Conservation (phyloP, 2,329 filamentous ascomycete species). For the Malbranchea zuffiana region DNA sequence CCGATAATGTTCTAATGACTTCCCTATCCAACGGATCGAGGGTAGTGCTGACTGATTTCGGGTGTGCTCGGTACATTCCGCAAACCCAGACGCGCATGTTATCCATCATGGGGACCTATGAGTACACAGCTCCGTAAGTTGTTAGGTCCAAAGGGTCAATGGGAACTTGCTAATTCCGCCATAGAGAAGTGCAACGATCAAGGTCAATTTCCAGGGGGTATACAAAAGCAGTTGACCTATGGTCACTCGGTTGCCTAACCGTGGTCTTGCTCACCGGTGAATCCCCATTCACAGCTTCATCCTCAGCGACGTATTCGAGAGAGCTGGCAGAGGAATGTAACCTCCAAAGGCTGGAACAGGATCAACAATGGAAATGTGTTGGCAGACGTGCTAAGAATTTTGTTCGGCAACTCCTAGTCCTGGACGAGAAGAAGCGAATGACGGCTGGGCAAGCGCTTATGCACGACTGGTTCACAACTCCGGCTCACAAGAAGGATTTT, state of each 20-base stretch:
- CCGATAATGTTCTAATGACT: slow-evolving; percentile 52
- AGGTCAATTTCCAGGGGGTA: slow-evolving; percentile 27
- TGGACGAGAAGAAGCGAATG: slow-evolving; percentile 41
- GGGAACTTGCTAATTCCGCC: slow-evolving; percentile 3
- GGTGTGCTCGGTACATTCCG: slow-evolving; percentile 37
- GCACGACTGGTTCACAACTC: slow-evolving; percentile 48
- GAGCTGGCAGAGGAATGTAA: slow-evolving; percentile 31
- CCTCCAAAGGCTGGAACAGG: slow-evolving; percentile 35
- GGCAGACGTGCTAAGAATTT: slow-evolving; percentile 42
- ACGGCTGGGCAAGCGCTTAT: slow-evolving; percentile 43
- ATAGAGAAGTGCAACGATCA: slow-evolving; percentile 18
- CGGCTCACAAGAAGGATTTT: slow-evolving; percentile 37
- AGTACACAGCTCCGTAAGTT: slow-evolving; percentile 50
- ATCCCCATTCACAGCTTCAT: slow-evolving; percentile 35
- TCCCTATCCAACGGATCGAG: slow-evolving; percentile 41
- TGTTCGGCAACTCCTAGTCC: slow-evolving; percentile 40
- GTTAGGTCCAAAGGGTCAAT: background rate
- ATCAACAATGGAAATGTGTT: slow-evolving; percentile 34
- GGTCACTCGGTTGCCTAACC: slow-evolving; percentile 49
- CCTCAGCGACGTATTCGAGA: slow-evolving; percentile 21
- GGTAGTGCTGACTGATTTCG: slow-evolving; percentile 52
- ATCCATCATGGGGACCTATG: slow-evolving; percentile 44
- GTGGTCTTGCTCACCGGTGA: slow-evolving; percentile 43
- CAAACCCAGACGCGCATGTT: slow-evolving; percentile 38
- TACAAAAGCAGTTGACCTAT: slow-evolving; percentile 50